Evolutionary conservation across 148 eudicot species (phyloP).

Genomic region (Rhododendron ferrugineum): DNA sequence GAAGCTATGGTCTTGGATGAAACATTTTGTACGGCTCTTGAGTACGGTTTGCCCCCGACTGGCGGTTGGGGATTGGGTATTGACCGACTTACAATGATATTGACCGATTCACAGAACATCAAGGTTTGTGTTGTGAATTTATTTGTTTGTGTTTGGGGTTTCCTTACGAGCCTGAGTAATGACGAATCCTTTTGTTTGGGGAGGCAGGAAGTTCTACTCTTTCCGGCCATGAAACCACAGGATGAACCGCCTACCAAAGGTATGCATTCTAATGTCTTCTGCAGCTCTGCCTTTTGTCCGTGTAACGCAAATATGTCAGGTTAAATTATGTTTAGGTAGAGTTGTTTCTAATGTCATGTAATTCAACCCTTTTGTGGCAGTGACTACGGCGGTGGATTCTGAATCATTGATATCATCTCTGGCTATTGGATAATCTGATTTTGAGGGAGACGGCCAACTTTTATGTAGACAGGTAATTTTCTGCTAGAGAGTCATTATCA

Average conservation of each 20-base stretch:
- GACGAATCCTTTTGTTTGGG: background rate
- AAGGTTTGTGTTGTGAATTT: conserved; percentile 45
- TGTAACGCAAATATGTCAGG: background rate
- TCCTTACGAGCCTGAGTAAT: background rate
- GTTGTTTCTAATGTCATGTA: background rate
- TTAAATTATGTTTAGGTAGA: background rate
- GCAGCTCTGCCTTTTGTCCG: background rate
- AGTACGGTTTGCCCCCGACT: conserved; percentile 91
- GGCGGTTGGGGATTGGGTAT: conserved; percentile 96
- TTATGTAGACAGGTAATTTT: background rate
- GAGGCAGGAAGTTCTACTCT: conserved; percentile 81
- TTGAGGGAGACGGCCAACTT: background rate
- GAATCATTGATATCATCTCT: background rate
- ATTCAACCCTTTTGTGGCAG: background rate
- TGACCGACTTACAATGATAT: conserved; percentile 78
- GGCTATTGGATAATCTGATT: background rate
- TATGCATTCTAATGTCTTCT: background rate
- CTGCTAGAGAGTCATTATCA: background rate
- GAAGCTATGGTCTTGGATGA: conserved; percentile 99
- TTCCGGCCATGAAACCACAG: conserved; percentile 95
- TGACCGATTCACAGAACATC: conserved; percentile 89
- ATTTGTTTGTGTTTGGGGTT: background rate
- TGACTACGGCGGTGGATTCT: background rate
- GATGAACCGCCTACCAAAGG: conserved; percentile 75
- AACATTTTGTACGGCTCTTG: conserved; percentile 82